Base-by-base conservation (phyloP, 2,329 filamentous ascomycete species). In the Bretziella fagacearum region DNA sequence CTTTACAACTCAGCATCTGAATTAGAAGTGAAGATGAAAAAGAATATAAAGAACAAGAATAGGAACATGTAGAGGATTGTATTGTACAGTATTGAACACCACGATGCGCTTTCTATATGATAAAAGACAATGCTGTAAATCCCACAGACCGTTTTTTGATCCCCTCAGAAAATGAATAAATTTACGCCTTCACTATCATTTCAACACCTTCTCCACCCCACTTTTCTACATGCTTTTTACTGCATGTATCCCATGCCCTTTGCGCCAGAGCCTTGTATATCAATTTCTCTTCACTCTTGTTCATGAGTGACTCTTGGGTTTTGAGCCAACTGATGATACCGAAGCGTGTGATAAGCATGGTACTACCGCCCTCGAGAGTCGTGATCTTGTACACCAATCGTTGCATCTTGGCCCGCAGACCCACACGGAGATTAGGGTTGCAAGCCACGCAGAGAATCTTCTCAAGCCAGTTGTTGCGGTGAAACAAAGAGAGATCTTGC, bases 321-420 rank as follows among this genome's bases (percentile, higher is more conserved):
- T 52, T 45, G 6, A 89, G 66, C 86, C 85, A 93, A 53, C 73
- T 79, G 46, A 89, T 59, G 17, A 82, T 65, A 13, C 82, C 84
- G 36, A 80, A 78, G 48, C 86, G 69, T 1, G 85, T 93, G 30
- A 85, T 70, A 39, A 93, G 66, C n/a, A 81, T 89, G 3, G 79
- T 83, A 59, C 81, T 84, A 1, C 83, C 85, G 1, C 73, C 77
- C 25, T 77, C 71, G 26, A 87, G 73, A 39, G 69, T 70, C 0
- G 76, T 77, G 2, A 79, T 77, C 33, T 80, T 71, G 55, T 79
- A 79, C 13, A 93, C 54, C 18, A 91, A 69, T 57, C 64, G 62
- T 23, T 75, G 57, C 11, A 76, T 62, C 53, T 78, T 75, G 46
- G 73, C 74, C 50, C 76, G 74, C 13, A 80, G 64, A 13, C 69